These are phyloP conservation scores for Thielaviopsis euricoi DNA, from an alignment of 2,329 filamentous ascomycete genomes.

Conservation along the genomic window DNA sequence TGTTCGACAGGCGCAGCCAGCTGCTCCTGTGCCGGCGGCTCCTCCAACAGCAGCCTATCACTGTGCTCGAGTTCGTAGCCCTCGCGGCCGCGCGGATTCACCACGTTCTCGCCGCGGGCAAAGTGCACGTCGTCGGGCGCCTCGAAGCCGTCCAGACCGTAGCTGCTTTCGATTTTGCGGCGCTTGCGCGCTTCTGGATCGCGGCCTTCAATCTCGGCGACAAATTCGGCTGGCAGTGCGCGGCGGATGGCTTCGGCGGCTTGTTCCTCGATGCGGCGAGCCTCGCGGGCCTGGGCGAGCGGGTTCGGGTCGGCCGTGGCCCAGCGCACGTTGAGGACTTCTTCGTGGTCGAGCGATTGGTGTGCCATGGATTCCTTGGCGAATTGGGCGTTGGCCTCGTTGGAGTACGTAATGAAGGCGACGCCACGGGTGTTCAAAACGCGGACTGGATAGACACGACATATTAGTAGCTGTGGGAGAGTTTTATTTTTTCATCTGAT, in stretches of 20 bases:
- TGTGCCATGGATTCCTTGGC: conserved; percentile 94
- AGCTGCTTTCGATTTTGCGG: conserved; percentile 75
- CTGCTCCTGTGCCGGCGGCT: conserved; percentile 18
- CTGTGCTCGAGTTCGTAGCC: conserved; percentile 45
- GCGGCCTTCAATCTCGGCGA: conserved; percentile 84
- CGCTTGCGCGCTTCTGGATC: conserved; percentile 77
- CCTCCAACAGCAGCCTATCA: conserved; percentile 41
- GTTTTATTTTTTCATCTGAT: conserved; percentile 1
- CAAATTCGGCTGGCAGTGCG: conserved; percentile 75
- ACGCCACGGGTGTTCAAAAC: conserved; percentile 83
- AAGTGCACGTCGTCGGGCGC: conserved; percentile 91
- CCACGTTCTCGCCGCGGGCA: conserved; percentile 55
- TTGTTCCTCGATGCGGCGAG: conserved; percentile 78
- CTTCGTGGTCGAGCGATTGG: conserved; percentile 77
- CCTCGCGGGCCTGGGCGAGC: conserved; percentile 83
- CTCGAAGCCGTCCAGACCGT: conserved; percentile 81
- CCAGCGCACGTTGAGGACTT: conserved; percentile 93
- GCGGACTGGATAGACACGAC: conserved; percentile 29
- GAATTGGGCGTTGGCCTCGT: conserved; percentile 79
- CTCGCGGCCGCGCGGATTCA: conserved; percentile 40
- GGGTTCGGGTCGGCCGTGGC: conserved; percentile 94
- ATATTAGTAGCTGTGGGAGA: not conserved
- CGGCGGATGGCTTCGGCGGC: conserved; percentile 83
- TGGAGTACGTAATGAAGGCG: conserved; percentile 85
- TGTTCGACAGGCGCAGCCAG: conserved; percentile 15